Base-by-base conservation (phyloP, 192 early-diverging fungal genomes). In the Coemansia sp. region DNA sequence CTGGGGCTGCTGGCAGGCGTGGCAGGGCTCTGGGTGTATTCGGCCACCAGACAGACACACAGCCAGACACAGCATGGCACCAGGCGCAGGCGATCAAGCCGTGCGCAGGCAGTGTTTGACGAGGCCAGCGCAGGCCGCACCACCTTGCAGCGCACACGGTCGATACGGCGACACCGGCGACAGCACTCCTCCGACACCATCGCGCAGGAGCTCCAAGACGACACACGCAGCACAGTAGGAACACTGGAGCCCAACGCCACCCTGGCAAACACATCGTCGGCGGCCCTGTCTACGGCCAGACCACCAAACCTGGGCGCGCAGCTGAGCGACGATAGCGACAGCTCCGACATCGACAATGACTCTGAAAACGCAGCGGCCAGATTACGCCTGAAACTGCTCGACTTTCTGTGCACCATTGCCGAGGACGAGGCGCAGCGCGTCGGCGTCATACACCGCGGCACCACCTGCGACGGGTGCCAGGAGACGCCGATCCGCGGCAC, bases 401-500 rank as follows among this genome's bases (percentile, higher is more conserved):
- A 82, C 10, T 60, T 98, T 7, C 62, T 98, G 11, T 85, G 88
- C 53, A 80, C 89, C 4, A 91, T 96, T 35, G 83, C 91, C 1
- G 89, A 95, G 50, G 88, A 94, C 56, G 89, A 94, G 57, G 80
- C 91, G 9, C 75, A 82, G 13, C 28, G 60, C 60, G 81, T 81
- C 47, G 77, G 63, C 9, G 79, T 70, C 25, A 67, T 89, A 20
- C 84, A 85, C 53, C 80, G 91, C 25, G 90, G 92, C 11, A 91
- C 92, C n/a, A 87, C 90, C 22, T 98, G 96, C 72, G 91, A 94
- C 69, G 83, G 86, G 67, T 98, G 96, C 61, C 80, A 80, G 15
- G 80, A 82, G 22, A 80, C 86, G 20, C 96, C 96, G 1, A 88
- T 98, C 48, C 83, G 91, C 19, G 96, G 96, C 6, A 65, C 85